A percentile compares a stretch with the other conserved stretches of the same genome.
Conservation (phyloP, 257 asterid species). For the Catharanthus roseus region DNA sequence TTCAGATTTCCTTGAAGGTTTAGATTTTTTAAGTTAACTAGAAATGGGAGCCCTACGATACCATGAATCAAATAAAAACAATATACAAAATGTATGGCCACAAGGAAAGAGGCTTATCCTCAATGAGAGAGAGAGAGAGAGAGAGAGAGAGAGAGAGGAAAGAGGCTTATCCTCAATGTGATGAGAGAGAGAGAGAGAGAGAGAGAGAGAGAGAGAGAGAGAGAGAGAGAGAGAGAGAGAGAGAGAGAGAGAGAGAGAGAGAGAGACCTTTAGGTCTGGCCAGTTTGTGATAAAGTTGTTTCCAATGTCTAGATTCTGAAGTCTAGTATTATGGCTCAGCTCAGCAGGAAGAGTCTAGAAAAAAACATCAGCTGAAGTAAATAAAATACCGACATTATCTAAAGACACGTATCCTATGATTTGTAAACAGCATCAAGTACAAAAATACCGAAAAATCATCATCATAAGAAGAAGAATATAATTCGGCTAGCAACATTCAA, state of each 20-base stretch:
- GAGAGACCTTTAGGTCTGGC: slow-evolving; percentile 63
- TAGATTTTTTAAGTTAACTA: slow-evolving; percentile 62
- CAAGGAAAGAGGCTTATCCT: neutral
- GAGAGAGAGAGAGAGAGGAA: too few relatives aligned
- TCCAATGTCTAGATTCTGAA: slow-evolving; percentile 83
- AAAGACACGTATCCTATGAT: neutral
- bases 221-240: too few relatives aligned
- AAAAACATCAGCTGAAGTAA: slow-evolving; percentile 9
- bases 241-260: too few relatives aligned
- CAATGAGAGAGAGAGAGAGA: too few relatives aligned
- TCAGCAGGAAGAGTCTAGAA: slow-evolving; percentile 64
- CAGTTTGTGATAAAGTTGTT: slow-evolving; percentile 61
- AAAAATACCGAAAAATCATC: neutral
- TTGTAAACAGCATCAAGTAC: neutral
- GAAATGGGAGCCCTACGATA: slow-evolving; percentile 60
- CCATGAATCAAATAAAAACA: slow-evolving; percentile 1
- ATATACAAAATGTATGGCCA: neutral
- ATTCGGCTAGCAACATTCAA: neutral
- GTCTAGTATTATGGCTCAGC: slow-evolving; percentile 49
- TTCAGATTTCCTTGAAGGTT: slow-evolving; percentile 93
- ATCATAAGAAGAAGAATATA: neutral
- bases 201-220: too few relatives aligned
- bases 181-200: too few relatives aligned
- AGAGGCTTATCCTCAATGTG: too few relatives aligned
- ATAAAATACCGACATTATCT: slow-evolving; percentile 10